Base-by-base conservation (phyloP, 306 rosid genomes). In the Vigna unguiculata region DNA sequence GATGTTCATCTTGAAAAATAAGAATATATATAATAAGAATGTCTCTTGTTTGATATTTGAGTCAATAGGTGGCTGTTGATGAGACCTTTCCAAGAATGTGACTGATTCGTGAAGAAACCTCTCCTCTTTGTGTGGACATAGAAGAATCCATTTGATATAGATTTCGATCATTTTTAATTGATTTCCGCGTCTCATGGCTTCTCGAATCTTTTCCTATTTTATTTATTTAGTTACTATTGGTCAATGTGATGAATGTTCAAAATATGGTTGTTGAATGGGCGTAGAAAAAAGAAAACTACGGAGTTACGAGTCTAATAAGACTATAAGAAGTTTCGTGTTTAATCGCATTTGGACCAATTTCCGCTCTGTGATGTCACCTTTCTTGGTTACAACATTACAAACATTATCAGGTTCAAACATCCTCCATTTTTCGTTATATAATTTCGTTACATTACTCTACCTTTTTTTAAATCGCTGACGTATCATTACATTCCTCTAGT, bases 261-360 rank as follows among this genome's bases (percentile, higher is more conserved):
- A 8, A n/a, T 34, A 62, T 9, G 9, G 4, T 21, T 34, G 69
- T 62, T 34, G 47, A 61, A 61, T 16, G 25, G 24, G 0, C 12
- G 34, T 3, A 5, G 9, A 34, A 6, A 4, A 34, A 61, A 6
- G 7, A 40, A 43, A 43, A 43, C 5, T 43, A 12, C 4, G n/a
- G 32, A 7, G 24, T 59, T 34, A 59, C 3, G 46, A 30, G 14
- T 7, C 12, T 3, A 15, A 28, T 3, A 15, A 28, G 45, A 3
- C 24, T 16, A 7, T 34, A 62, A n/a, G 25, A 34, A 62, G 13
- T 59, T 59, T 28, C 65, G 20, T 14, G 0, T 14, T 24, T 28
- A 59, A 25, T 14, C 20, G 12, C 65, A 59, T 28, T 59, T 59
- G 65, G 65, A 30, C n/a, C 38, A 58, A 59, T 59, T 28, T 59